Evolutionary conservation across 2,329 filamentous ascomycete genomes (phyloP), one percentile per base, ranked within the genome.

Genomic region (Fusarium beomiforme): DNA sequence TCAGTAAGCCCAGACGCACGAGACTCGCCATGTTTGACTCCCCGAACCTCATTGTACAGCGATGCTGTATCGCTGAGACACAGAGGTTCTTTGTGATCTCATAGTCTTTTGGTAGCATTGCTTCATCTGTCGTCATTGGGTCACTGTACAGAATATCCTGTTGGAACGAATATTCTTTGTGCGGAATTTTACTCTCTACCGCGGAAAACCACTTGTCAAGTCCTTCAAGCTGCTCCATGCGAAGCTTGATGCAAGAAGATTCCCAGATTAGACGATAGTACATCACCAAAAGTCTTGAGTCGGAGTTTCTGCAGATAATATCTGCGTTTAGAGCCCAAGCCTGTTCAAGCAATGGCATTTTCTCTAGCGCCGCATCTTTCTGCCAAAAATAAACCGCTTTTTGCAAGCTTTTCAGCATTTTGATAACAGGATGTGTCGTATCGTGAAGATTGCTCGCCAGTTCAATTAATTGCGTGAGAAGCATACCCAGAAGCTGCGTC

Each of bases 201-300:
- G 33, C 19, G 14, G 65, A 55, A 8, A 68, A 68, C 64, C 64
- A 68, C 10, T 17, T 42, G 9, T 68, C 65, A 3, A 66, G 34
- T 0, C 41, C 39, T 1, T 60, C 19, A 5, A 67, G 21, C 11
- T 50, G 59, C 2, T 62, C 51, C 5, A 44, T 26, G 2, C 64
- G 53, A 3, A 69, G n/a, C 4, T 31, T 31, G 12, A 68, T 19
- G 6, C 60, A 50, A 0, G 53, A 29, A 0, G 64, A 68, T 12
- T 69, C 66, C 64, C 66, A 69, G 4, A 68, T 43, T 14, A 69
- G 13, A 17, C 64, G 66, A 8, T 69, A 69, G 26, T 68, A 68
- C 29, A 69, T 42, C 4, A 47, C 16, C 19, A 64, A 17, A 2
- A 69, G 19, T 7, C 59, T 44, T 5, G 59, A 31, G 24, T 69